Conservation (phyloP, 1,284 basidiomycete genomes). For the Phaffia rhodozyma region DNA sequence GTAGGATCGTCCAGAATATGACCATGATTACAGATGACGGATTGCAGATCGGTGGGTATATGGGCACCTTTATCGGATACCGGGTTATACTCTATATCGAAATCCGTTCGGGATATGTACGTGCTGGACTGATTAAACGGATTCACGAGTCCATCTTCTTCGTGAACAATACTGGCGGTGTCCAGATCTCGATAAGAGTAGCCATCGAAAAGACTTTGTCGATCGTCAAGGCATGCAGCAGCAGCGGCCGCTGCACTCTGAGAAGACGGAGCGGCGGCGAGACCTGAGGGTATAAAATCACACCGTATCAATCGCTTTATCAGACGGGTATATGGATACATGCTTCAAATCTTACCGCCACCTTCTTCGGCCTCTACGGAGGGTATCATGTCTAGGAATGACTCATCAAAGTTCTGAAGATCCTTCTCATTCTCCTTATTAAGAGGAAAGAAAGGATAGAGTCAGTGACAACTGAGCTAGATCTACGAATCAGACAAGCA, state of each 20-base stretch:
- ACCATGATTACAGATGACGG: too few relatives aligned
- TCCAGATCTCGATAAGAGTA: slow-evolving; percentile 77
- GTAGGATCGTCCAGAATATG: too few relatives aligned
- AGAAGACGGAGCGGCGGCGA: neutral
- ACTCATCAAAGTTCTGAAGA: slow-evolving; percentile 95
- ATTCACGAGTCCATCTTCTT: slow-evolving; percentile 39
- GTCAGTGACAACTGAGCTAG: too few relatives aligned
- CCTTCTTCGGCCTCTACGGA: slow-evolving; percentile 35
- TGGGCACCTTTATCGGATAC: slow-evolving; percentile 33
- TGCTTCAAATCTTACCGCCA: slow-evolving; percentile 26
- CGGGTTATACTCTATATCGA: slow-evolving; percentile 38
- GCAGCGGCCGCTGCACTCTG: neutral
- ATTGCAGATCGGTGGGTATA: slow-evolving; percentile 34
- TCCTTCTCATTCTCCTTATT: slow-evolving; percentile 65
- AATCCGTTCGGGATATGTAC: slow-evolving; percentile 36
- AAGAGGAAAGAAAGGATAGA: too few relatives aligned
- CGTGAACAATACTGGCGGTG: slow-evolving; percentile 60
- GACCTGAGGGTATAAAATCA: neutral
- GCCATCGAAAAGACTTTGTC: slow-evolving; percentile 53
- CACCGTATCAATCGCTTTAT: slow-evolving; percentile 9
- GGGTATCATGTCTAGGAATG: slow-evolving; percentile 88
- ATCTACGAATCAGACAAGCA: too few relatives aligned
- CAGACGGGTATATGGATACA: slow-evolving; percentile 1
- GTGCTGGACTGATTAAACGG: neutral
- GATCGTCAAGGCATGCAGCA: slow-evolving; percentile 37